Evolutionary conservation across 805 yeast species (phyloP), one percentile per base, ranked within the genome.

Genomic region (Saccharomyces mikatae): DNA sequence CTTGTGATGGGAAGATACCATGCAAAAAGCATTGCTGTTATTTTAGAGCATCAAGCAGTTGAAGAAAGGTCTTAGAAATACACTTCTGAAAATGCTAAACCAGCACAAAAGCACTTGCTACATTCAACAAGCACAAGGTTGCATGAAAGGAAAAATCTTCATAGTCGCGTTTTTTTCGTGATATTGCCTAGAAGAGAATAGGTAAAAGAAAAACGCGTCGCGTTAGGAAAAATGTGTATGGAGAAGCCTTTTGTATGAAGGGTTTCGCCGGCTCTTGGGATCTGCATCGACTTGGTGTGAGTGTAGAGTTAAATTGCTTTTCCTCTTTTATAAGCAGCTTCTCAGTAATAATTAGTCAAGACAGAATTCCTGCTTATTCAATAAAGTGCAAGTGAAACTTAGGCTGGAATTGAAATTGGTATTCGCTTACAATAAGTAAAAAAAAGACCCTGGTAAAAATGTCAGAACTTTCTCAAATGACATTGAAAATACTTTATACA

Each of bases 401-500:
- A 4, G 44, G 17, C 24, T 17, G 13, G 10, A 36, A 21, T 36
- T 2, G 13, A 9, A 36, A 21, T 36, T 2, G 24, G 44, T 17
- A 17, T 17, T 36, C 44, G 13, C 41, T 6, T 13, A 17, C 13
- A 36, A n/a, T n/a, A 36, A 10, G 22, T 36, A 17, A 17, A 36
- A 17, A 36, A 36, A 17, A n/a, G 44, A 36, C 44, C 17, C 44
- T 17, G 46, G 13, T 17, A 48, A 51, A 26, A 11, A 65, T 65
- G 68, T 53, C 63, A 21, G 62, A 60, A 29, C 41, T 59, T 10
- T 56, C 61, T 4, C 49, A 29, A 30, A 67, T 71, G 69, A 58
- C 71, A 51, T 56, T 73, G 58, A 68, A 68, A 60, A 61, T 73
- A 52, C 58, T 71, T 55, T 68, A 64, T 52, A 57, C 69, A 31